Base-by-base conservation (phyloP, 441 rosid species). In the Euphorbia celastroides region DNA sequence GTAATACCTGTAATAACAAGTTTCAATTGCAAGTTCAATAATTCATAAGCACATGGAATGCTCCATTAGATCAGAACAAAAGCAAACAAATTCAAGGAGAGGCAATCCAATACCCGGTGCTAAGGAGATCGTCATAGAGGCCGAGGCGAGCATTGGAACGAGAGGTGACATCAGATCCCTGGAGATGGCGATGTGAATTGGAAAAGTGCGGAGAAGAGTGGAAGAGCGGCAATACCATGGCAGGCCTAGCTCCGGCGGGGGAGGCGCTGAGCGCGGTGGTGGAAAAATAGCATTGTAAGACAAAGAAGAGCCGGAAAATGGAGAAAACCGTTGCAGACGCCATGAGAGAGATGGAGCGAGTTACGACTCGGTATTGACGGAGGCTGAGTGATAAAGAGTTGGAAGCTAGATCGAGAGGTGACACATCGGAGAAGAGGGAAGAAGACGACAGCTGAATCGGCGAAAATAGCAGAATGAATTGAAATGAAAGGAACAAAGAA, bases 41-140 rank as follows among this genome's bases (percentile, higher is more conserved):
- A 64, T 6, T 3, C 14, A 23, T 12, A 12, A 27, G 6, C 54
- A 13, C n/a, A 9, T 16, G 2, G 13, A 57, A 57, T 2, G 17
- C 26, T 5, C 17, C 5, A 41, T 17, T 20, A 32, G 27, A 17
- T 44, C 36, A 67, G 12, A 68, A 20, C 17, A 2, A 57, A n/a
- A 54, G 10, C 32, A 10, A 12, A 34, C 14, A 42, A n/a, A n/a
- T n/a, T n/a, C n/a, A n/a, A n/a, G n/a, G n/a, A n/a, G 38, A 10
- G 19, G 7, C 16, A 36, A 34, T 16, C 25, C 14, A 14, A 38
- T 81, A 90, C 98, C 97, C 97, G 76, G 83, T 80, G 67, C 76
- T 83, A 25, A 90, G 89, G 67, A 93, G 98, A 86, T 93, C 98
- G 67, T 93, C 98, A 86, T 88, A 76, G 74, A 93, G 98, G 67